Conservation (phyloP, 306 rosid species). For the Quercus agrifolia region DNA sequence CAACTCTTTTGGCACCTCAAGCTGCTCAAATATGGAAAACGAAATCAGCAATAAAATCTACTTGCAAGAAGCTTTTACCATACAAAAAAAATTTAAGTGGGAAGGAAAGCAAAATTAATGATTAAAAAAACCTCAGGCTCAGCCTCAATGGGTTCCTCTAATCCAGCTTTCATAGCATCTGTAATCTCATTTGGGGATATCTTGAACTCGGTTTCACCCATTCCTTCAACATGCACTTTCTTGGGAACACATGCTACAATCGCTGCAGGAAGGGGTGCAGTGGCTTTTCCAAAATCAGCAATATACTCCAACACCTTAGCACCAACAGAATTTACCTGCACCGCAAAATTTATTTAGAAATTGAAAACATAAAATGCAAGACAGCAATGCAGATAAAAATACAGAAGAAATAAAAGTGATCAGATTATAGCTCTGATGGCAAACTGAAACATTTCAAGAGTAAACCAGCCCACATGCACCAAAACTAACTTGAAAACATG, state of each 20-base stretch:
- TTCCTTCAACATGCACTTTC: slow-evolving; percentile 76
- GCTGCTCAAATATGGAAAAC: slow-evolving; percentile 47
- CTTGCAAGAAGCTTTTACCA: neutral
- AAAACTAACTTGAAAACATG: neutral
- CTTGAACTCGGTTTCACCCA: slow-evolving; percentile 91
- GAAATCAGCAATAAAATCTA: slow-evolving; percentile 9
- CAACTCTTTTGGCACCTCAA: slow-evolving; percentile 95
- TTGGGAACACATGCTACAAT: slow-evolving; percentile 96
- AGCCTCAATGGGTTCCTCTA: slow-evolving; percentile 75
- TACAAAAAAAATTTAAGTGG: neutral
- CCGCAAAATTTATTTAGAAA: slow-evolving; percentile 6
- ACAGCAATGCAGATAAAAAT: neutral
- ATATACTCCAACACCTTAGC: slow-evolving; percentile 83
- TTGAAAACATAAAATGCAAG: neutral
- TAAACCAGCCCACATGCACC: neutral
- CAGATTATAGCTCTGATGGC: neutral
- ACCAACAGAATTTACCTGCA: slow-evolving; percentile 85
- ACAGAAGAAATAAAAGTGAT: neutral
- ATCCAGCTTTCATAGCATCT: slow-evolving; percentile 82
- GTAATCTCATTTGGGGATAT: slow-evolving; percentile 77
- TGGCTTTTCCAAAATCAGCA: slow-evolving; percentile 84
- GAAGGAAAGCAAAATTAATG: slow-evolving; percentile 14
- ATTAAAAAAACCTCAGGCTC: slow-evolving; percentile 84
- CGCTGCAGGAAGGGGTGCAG: slow-evolving; percentile 96
- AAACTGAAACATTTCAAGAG: neutral